phyloP scores from a whole-genome alignment of 1,139 yeast species.

The Candida tunisiensis region DNA sequence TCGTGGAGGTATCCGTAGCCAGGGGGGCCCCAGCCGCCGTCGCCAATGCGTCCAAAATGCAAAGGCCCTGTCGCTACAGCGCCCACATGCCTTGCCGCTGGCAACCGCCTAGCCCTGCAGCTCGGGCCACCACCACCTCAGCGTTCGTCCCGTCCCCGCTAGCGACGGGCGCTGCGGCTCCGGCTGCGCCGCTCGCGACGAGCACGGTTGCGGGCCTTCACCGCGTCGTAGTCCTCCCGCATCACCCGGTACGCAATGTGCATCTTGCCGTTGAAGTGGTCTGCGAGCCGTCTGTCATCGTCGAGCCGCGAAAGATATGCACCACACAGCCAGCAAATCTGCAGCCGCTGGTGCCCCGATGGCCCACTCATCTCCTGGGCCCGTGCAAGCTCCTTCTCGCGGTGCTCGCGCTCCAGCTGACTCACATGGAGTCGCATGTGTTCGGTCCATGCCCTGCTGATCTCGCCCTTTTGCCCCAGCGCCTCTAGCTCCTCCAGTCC shows the following conservation, averaged over 20 bases:
- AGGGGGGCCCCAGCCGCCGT: too few relatives aligned
- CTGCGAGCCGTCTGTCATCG: conserved; percentile 78
- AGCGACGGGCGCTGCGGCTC: neutral
- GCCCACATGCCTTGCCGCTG: too few relatives aligned
- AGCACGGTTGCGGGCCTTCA: conserved; percentile 18
- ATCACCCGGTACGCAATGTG: conserved; percentile 71
- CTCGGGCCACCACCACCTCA: neutral
- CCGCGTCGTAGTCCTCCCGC: conserved; percentile 42
- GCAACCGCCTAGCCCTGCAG: neutral
- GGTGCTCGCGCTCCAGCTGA: conserved; percentile 21
- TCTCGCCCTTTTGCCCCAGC: conserved; percentile 33
- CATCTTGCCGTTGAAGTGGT: conserved; percentile 79
- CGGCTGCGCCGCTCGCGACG: neutral
- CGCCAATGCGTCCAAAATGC: too few relatives aligned
- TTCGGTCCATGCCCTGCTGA: conserved; percentile 34
- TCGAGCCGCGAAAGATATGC: conserved; percentile 79
- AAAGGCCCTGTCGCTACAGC: too few relatives aligned
- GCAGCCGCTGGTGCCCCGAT: conserved; percentile 77
- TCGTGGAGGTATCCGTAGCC: too few relatives aligned
- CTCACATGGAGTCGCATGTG: conserved; percentile 21
- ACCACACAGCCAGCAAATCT: conserved; percentile 85
- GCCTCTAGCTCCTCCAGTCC: conserved; percentile 54
- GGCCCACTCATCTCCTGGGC: conserved; percentile 68
- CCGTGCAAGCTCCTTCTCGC: conserved; percentile 37
- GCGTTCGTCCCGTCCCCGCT: neutral